These are phyloP conservation scores for Sporothrix variecibatus DNA, from an alignment of 2,329 filamentous ascomycete species.

Conservation along the genomic window DNA sequence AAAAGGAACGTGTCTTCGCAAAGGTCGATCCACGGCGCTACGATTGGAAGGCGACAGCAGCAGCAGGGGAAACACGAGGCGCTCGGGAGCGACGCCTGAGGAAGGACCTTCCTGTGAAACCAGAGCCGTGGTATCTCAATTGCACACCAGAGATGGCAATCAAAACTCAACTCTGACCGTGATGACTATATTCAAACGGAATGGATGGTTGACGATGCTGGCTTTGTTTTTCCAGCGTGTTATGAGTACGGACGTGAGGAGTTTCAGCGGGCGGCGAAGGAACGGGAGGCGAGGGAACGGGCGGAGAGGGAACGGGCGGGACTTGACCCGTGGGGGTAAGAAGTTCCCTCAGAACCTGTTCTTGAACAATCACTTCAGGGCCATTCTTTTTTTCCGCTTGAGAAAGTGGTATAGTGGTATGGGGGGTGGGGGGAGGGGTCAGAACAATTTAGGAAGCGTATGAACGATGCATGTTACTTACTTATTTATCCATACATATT, in stretches of 20 bases:
- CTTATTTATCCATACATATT: too few relatives aligned
- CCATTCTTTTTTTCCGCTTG: neutral
- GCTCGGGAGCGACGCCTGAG: neutral
- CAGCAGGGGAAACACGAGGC: neutral
- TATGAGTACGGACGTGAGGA: neutral
- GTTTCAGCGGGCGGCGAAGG: neutral
- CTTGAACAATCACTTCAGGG: neutral
- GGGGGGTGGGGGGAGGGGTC: too few relatives aligned
- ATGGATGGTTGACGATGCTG: neutral
- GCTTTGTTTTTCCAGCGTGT: slow-evolving; percentile 4
- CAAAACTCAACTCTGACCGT: neutral
- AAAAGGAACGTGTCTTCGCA: neutral
- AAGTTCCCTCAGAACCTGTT: neutral
- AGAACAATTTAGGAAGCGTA: neutral
- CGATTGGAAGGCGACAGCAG: slow-evolving; percentile 1
- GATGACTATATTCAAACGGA: neutral
- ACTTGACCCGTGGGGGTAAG: neutral
- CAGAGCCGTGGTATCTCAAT: neutral
- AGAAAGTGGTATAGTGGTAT: neutral
- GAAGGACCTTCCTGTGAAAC: neutral
- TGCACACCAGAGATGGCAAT: neutral
- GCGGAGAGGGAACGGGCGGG: neutral
- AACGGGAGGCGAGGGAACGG: neutral
- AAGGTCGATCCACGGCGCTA: neutral
- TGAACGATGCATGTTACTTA: neutral